Evolutionary conservation across 495 filamentous ascomycete genomes (phyloP), one percentile per base, ranked within the genome.

Genomic region (Podospora conica): DNA sequence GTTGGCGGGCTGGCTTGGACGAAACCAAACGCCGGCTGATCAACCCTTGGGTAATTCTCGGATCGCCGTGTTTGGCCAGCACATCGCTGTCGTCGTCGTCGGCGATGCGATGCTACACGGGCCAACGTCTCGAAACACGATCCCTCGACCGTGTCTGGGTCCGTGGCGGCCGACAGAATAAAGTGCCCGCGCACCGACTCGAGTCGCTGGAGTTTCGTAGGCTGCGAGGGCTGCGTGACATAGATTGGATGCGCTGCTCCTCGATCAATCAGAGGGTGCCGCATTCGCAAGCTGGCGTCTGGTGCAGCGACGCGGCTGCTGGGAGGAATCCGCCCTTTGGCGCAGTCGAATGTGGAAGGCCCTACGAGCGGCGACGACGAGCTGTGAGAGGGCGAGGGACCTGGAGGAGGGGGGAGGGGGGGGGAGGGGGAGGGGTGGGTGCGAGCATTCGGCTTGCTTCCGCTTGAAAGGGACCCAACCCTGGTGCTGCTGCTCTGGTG

Each of bases 11-110:
- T 60, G 48, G 60, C 64, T 60, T 64, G 66, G 65, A 64, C 66
- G 62, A 71, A 74, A 74, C 72, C 66, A 74, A 74, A 74, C 70
- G 59, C 48, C 66, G 63, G 67, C 64, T 65, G 69, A 71, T 73
- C 71, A 64, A 40, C 40, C 24, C 15, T 40, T 40, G 33, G 33
- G 33, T n/a, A 48, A n/a, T 48, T 48, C 40, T 63, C 24, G 22
- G 61, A 55, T 63, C 61, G 48, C 54, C 22, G 11, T 61, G 48
- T 61, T 63, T 60, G 63, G 21, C 31, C 21, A 20, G 33, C 24
- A 65, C 55, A 21, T 48, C 27, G 63, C 55, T 27, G 54, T 20
- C 58, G 54, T 24, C 29, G 60, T 59, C 24, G 40, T 31, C 22
- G 18, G 20, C 15, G 67, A 73, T 75, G 68, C 60, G 54, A 75